These are phyloP conservation scores for Colletotrichum salicis DNA, from an alignment of 2,329 filamentous ascomycete genomes.

Conservation along the genomic window DNA sequence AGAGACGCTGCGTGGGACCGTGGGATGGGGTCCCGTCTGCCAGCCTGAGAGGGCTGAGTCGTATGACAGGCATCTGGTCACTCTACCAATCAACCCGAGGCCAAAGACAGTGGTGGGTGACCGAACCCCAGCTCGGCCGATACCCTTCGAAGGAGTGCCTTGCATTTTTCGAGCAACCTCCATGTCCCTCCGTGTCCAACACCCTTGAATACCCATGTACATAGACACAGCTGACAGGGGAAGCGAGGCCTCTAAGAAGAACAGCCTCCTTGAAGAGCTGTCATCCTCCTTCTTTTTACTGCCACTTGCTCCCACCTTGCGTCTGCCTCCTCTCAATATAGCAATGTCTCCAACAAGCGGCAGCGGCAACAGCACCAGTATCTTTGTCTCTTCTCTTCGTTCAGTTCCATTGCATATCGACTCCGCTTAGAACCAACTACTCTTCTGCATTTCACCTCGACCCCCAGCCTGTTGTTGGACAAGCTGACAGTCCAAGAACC, in stretches of 20 bases:
- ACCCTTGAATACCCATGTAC: slow-evolving; percentile 36
- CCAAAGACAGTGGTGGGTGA: slow-evolving; percentile 29
- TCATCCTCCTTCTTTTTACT: slow-evolving; percentile 39
- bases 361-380: slow-evolving; percentile 37
- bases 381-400: slow-evolving; percentile 47
- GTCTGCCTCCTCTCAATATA: slow-evolving; percentile 49
- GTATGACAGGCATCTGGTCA: slow-evolving; percentile 33
- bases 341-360: slow-evolving; percentile 50
- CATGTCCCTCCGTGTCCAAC: slow-evolving; percentile 15
- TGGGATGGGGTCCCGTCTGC: slow-evolving; percentile 20
- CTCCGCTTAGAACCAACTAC: slow-evolving; percentile 42
- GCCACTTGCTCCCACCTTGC: slow-evolving; percentile 40
- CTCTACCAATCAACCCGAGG: slow-evolving; percentile 34
- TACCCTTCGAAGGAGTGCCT: slow-evolving; percentile 38
- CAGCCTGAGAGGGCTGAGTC: slow-evolving; percentile 36
- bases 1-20: slow-evolving; percentile 32
- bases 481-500: slow-evolving; percentile 45
- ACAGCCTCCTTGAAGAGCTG: slow-evolving; percentile 39
- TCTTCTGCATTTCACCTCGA: slow-evolving; percentile 40
- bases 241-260: slow-evolving; percentile 37
- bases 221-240: slow-evolving; percentile 41
- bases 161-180: slow-evolving; percentile 37
- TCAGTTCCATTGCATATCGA: slow-evolving; percentile 50
- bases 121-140: slow-evolving; percentile 34
- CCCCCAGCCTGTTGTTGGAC: slow-evolving; percentile 45